These are phyloP conservation scores for Herpotrichia juniperi DNA, from an alignment of 2,329 filamentous ascomycete genomes.

Conservation along the genomic window DNA sequence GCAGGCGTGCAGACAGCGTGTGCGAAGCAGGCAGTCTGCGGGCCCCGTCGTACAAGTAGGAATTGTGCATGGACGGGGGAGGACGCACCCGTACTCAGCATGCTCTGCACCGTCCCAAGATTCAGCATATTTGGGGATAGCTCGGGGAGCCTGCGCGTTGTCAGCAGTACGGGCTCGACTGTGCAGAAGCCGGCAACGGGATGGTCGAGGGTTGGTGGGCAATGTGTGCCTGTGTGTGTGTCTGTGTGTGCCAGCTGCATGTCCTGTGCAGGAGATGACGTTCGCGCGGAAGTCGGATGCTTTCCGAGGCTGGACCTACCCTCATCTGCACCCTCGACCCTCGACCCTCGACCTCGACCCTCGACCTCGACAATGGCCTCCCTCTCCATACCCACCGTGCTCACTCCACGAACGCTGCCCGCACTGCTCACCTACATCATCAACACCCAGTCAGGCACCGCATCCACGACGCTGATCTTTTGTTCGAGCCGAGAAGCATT, in stretches of 20 bases:
- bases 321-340: not conserved
- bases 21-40: not conserved
- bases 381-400: conserved; percentile 39
- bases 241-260: conserved; percentile 3
- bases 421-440: conserved; percentile 70
- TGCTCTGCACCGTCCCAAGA: too few species aligned
- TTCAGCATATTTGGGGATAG: too few species aligned
- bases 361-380: not conserved
- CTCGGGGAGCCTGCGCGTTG: too few species aligned
- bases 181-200: conserved; percentile 31
- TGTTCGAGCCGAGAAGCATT: conserved; percentile 72
- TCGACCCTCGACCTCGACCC: not conserved
- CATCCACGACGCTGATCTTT: conserved; percentile 72
- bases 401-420: conserved; percentile 47
- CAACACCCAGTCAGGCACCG: conserved; percentile 51
- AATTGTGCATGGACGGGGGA: conserved; percentile 10
- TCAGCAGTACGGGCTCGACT: conserved; percentile 20
- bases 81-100: conserved; percentile 87
- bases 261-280: not conserved
- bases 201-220: conserved; percentile 12
- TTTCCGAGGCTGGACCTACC: not conserved
- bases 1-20: not conserved
- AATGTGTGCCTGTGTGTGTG: too few species aligned
- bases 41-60: conserved; percentile 1
- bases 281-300: conserved; percentile 6